phyloP scores from a whole-genome alignment of 176 grass and related monocot genomes.

The Oryza australiensis region DNA sequence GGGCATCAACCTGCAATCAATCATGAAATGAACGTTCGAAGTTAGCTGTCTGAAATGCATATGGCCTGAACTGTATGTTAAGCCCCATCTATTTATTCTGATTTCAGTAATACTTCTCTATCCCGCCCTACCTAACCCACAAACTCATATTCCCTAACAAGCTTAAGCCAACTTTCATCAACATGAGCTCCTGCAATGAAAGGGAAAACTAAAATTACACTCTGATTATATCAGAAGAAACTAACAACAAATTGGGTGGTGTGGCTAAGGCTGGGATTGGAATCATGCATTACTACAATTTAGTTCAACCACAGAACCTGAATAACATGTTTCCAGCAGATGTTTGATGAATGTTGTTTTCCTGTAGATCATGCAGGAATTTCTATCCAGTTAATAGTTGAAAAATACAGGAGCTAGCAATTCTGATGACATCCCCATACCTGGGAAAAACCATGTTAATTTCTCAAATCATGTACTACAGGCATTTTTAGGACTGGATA shows the following conservation, averaged over 20 bases:
- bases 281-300: neutral
- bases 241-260: no score
- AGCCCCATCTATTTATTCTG: neutral
- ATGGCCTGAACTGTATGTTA: slow-evolving; percentile 11
- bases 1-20: slow-evolving; percentile 72
- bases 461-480: no score
- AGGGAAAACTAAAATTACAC: slow-evolving; percentile 10
- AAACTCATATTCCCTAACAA: no score
- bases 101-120: slow-evolving; percentile 2
- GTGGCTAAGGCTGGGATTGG: neutral
- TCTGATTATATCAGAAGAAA: neutral
- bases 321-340: slow-evolving; percentile 66
- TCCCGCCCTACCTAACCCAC: no score
- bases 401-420: no score
- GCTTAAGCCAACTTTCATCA: no score
- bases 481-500: no score
- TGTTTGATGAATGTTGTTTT: slow-evolving; percentile 98
- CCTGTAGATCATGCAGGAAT: slow-evolving; percentile 51
- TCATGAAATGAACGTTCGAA: slow-evolving; percentile 21
- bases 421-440: no score
- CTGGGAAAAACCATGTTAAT: no score
- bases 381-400: no score
- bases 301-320: slow-evolving; percentile 54
- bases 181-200: slow-evolving; percentile 79
- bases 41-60: neutral